Base-by-base conservation (phyloP, 2,329 filamentous ascomycete genomes). In the Fusarium miscanthi region DNA sequence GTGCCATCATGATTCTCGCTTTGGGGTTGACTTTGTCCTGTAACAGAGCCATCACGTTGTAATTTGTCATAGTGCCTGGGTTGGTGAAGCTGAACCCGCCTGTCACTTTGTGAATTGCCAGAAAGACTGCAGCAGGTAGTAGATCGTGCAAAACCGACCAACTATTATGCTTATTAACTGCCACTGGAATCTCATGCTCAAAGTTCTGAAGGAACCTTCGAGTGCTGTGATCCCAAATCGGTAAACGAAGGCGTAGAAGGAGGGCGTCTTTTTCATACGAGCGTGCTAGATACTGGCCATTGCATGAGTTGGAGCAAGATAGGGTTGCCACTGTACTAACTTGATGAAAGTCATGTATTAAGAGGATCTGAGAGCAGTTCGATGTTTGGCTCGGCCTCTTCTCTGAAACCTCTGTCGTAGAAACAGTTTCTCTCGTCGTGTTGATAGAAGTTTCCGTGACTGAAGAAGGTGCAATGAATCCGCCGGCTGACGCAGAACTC, bases 71-170 rank as follows among this genome's bases (percentile, higher is more conserved):
- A 72, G 89, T 87, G 23, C 90, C 90, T 3, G 90, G 90, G 81
- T 92, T 92, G 72, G 90, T 91, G 80, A 92, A 92, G 83, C 92
- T 92, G 82, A 90, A 91, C 74, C 92, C 84, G 33, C 90, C 90
- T 6, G 85, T 87, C 57, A 91, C 89, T 51, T 84, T 82, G 80
- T 90, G 85, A 79, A 90, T 87, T 43, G 90, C 87, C 74, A 92
- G 81, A 57, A 89, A 78, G 69, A 91, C 84, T 14, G 88, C 86
- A 31, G 87, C 87, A 16, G 90, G 90, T 25, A 92, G 84, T 57
- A 92, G 87, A 76, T 91, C 88, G 71, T 87, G 85, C 60, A 92
- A 85, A 74, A 92, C 88, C 54, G 89, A 89, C 83, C 91, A 90
- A 80, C 88, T 91, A 82, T 92, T 92, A 41, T 23, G 40, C 21